Evolutionary conservation across 306 rosid genomes (phyloP), one percentile per base, ranked within the genome.

Genomic region (Psophocarpus tetragonolobus): DNA sequence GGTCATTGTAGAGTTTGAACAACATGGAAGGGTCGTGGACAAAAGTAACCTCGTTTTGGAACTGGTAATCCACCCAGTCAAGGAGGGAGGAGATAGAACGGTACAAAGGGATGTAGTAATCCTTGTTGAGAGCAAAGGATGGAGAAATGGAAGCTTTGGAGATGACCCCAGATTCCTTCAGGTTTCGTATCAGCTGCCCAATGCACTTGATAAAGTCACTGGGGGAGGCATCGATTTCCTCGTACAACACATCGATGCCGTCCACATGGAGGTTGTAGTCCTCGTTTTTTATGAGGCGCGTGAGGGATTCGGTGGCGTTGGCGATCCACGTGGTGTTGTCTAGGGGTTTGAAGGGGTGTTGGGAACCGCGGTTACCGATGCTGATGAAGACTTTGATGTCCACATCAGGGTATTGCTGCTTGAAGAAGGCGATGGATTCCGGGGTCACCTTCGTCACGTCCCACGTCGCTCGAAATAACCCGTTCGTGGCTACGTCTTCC

Each of bases 21-120:
- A 85, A 51, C 0, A 1, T 24, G 3, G 36, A 2, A 0, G 84
- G 89, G 0, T 24, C 33, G 7, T 10, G 41, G 20, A 85, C 74
- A 14, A 41, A 6, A 11, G 3, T 1, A 10, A 38, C 74, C 68
- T 85, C 89, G 1, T 82, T 82, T 15, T 85, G 86, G 42, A 85
- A 85, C 60, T 85, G 89, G 65, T 85, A 85, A 76, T 75, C 89
- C 1, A 85, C 84, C 80, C 63, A 85, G 1, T 82, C 77, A 9
- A 85, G 27, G 1, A 7, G 18, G 3, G 0, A 0, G 0, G 9
- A 3, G 8, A 4, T 33, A 11, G 4, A 1, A 0, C 0, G 5
- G 13, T 75, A 79, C 71, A 82, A 11, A 0, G 0, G 1, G 0
- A 7, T 1, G 39, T 85, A 85, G 8, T 12, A 82, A 0, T 82